Conservation (phyloP, 768 basidiomycete species). For the Termitomyces sp. region DNA sequence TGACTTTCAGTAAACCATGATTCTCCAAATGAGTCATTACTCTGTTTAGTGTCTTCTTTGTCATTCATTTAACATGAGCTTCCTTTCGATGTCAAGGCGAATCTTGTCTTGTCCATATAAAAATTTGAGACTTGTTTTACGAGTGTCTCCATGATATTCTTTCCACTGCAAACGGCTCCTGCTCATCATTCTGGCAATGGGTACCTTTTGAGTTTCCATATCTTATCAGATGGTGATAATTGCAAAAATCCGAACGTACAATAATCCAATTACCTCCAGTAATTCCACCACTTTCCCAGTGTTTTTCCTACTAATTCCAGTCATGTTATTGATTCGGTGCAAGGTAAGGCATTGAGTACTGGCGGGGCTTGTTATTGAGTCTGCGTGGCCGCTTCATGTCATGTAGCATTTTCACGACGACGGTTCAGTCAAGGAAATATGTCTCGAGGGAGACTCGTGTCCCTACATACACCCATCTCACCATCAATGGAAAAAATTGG, state of each 20-base stretch:
- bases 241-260: not conserved
- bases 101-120: not conserved
- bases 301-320: not conserved
- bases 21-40: no score
- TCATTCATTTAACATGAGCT: no score
- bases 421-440: not conserved
- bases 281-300: not conserved
- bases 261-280: not conserved
- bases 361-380: not conserved
- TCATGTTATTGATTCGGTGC: not conserved
- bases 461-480: not conserved
- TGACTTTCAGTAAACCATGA: slow-evolving; percentile 28
- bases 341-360: not conserved
- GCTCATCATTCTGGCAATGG: no score
- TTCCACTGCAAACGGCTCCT: no score
- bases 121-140: not conserved
- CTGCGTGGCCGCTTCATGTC: not conserved
- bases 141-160: no score
- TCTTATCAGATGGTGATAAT: not conserved
- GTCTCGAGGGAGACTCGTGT: not conserved
- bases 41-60: not conserved
- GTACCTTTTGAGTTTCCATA: not conserved
- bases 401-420: not conserved
- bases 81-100: no score
- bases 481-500: not conserved